phyloP scores from a whole-genome alignment of 108 stramenopile genomes.

The Nitzschia sp. region DNA sequence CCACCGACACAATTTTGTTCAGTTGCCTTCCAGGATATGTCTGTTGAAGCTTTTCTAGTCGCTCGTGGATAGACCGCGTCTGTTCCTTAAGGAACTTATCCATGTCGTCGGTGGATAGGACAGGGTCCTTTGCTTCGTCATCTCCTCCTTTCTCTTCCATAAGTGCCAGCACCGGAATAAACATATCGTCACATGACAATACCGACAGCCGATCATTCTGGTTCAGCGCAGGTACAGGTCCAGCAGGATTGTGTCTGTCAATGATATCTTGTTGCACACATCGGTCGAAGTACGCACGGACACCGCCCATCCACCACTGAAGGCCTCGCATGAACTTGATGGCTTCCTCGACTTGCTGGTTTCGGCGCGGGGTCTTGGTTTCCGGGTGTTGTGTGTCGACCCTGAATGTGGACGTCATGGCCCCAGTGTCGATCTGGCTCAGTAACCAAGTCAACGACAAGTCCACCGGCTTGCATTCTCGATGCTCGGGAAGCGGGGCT shows the following conservation, averaged over 20 bases:
- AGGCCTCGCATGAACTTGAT: constrained; percentile 40
- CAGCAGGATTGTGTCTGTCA: constrained; percentile 33
- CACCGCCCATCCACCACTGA: constrained; percentile 32
- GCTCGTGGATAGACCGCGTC: constrained; percentile 36
- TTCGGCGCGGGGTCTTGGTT: constrained; percentile 68
- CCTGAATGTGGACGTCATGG: constrained; percentile 38
- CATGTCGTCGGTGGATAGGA: constrained; percentile 43
- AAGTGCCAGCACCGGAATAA: constrained; percentile 66
- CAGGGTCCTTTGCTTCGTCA: not conserved
- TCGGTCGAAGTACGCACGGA: constrained; percentile 10
- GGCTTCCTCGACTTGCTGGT: constrained; percentile 54
- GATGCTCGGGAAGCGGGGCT: constrained; percentile 23
- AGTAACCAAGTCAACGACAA: constrained; percentile 72
- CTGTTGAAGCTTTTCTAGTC: constrained; percentile 13
- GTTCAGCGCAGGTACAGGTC: not conserved
- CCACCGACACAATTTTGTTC: constrained; percentile 27
- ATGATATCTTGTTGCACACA: constrained; percentile 8
- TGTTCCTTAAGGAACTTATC: constrained; percentile 49
- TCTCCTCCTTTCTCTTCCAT: constrained; percentile 34
- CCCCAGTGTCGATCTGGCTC: constrained; percentile 43
- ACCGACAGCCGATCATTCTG: not conserved
- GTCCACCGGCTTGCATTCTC: constrained; percentile 39
- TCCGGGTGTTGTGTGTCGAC: constrained; percentile 39
- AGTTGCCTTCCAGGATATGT: constrained; percentile 13
- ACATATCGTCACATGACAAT: constrained; percentile 31